Conservation (phyloP, 495 filamentous ascomycete species). For the Daldinia childiae region DNA sequence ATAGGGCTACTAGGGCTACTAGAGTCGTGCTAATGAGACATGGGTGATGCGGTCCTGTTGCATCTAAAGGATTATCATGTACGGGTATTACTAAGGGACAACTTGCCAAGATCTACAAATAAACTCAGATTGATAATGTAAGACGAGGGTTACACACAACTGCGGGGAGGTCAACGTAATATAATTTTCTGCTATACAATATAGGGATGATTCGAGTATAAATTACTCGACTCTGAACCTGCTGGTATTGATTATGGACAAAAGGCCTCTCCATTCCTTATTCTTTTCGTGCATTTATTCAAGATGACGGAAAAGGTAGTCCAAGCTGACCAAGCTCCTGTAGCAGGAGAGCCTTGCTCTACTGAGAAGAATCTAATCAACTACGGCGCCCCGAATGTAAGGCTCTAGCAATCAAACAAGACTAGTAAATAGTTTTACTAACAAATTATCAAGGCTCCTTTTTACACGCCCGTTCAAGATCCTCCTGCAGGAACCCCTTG, state of each 20-base stretch:
- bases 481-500: slow-evolving; percentile 71
- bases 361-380: slow-evolving; percentile 35
- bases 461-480: slow-evolving; percentile 70
- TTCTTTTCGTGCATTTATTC: not conserved
- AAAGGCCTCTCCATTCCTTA: not conserved
- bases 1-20: not conserved
- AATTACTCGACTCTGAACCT: not conserved
- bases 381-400: slow-evolving; percentile 32
- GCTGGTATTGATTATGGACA: not conserved
- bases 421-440: not conserved
- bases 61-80: not conserved
- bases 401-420: not conserved
- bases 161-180: not conserved
- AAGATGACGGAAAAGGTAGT: slow-evolving; percentile 30
- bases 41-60: not conserved
- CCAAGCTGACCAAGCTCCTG: slow-evolving; percentile 33
- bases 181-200: not conserved
- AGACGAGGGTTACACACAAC: not conserved
- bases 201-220: not conserved
- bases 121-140: not conserved
- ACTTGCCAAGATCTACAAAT: no score
- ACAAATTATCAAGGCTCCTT: slow-evolving; percentile 54
- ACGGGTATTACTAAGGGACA: not conserved
- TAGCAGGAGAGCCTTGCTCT: slow-evolving; percentile 30
- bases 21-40: not conserved